Base-by-base conservation (phyloP, 306 rosid genomes). In the Leucaena leucocephala region DNA sequence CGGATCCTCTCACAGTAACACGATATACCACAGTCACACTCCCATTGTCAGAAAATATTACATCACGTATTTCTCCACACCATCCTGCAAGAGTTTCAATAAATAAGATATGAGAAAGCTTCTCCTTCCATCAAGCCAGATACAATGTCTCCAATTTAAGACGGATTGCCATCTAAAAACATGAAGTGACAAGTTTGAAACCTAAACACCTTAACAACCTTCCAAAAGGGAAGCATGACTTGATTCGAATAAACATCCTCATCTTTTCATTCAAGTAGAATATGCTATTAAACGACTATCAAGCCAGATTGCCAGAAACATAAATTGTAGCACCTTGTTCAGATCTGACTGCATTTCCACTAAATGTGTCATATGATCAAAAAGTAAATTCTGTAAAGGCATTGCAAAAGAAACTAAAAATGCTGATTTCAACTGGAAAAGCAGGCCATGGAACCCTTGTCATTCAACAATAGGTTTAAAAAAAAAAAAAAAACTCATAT, bases 51-150 rank as follows among this genome's bases (percentile, higher is more conserved):
- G 99, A 86, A 84, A 93, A 91, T 82, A 95, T 93, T 13, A 95
- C 99, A 88, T 95, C 99, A 39, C 99, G 91, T 75, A 95, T 87
- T 85, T 95, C 99, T 71, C 99, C 99, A 68, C 99, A 95, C 99
- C 99, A 95, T 77, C 99, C 98, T 93, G 87, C 85, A 68, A 42
- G 42, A 50, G 15, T 68, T 52, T 81, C 43, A 34, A 59, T 46
- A 5, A 68, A 27, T 39, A 48, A 38, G 61, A 77, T 58, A 68
- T 76, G 50, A 72, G 55, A 15, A 72, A 44, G 61, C n/a, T 16
- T 8, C 10, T 67, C 59, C 46, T 10, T 3, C 57, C 8, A 76
- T 63, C 27, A 76, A 74, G 59, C 33, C 64, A 46, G 49, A 64
- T 45, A 76, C 15, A 2, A 64, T 7, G 5, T 35, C 10, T n/a